These are phyloP conservation scores for Acacia confusa DNA, from an alignment of 306 rosid species.

Conservation along the genomic window DNA sequence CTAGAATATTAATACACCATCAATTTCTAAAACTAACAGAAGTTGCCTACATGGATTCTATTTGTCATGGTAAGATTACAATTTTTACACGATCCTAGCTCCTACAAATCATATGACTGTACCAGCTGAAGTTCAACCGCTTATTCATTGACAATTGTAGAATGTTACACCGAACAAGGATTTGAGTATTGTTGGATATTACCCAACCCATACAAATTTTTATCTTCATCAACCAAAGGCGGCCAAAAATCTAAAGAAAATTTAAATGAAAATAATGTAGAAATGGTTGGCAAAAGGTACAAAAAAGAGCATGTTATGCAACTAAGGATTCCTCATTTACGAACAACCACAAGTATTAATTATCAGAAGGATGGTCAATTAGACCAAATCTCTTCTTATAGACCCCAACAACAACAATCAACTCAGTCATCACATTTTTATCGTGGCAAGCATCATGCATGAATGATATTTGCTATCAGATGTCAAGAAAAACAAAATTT, in stretches of 20 bases:
- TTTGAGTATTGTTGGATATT: background rate
- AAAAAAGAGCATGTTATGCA: background rate
- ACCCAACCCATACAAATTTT: background rate
- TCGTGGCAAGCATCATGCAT: background rate
- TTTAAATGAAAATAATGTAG: background rate
- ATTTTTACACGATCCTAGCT: background rate
- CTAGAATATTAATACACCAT: background rate
- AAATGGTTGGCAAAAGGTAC: background rate
- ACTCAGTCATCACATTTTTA: background rate
- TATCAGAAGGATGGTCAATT: background rate
- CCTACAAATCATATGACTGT: background rate
- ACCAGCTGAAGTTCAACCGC: background rate
- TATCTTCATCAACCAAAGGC: background rate
- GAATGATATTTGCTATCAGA: constrained; percentile 6
- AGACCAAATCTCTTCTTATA: background rate
- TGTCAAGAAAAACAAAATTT: constrained; percentile 9
- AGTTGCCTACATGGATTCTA: background rate
- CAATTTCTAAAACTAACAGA: background rate
- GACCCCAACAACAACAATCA: background rate
- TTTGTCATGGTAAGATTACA: background rate
- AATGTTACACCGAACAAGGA: background rate
- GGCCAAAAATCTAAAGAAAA: background rate
- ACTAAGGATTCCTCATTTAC: background rate
- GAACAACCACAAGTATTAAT: background rate
- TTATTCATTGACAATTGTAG: background rate